Base-by-base conservation (phyloP, 208 protist species). In the Trypanosoma boissoni region DNA sequence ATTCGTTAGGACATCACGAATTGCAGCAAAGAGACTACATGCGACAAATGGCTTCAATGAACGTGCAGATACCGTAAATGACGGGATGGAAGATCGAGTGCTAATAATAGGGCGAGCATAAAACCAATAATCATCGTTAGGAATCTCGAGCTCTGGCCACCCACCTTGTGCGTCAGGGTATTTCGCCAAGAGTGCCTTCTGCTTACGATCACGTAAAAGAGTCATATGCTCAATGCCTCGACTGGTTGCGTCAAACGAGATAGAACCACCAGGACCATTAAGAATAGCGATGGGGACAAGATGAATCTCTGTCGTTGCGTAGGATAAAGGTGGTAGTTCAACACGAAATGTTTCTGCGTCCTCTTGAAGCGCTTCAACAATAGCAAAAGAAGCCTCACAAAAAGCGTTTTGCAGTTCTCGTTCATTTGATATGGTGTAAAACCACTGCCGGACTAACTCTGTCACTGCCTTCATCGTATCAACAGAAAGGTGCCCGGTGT, bases 151-250 rank as follows among this genome's bases (percentile, higher is more conserved):
- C 16, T 74, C 78, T 20, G 74, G 75, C 82, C 86, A 96, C 8
- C 72, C 74, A 39, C 86, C 84, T 58, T 92, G 82, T 24, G 59
- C 58, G 55, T 97, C 88, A 3, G 91, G 88, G 49, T 83, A 94
- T 74, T 88, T 94, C 16, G 77, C 78, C 27, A 94, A 26, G 8
- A 84, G 50, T 31, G 65, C 80, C 59, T 88, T 94, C 52, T 88
- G 64, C 29, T 64, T 73, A 29, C 58, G 7, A 61, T 97, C 88
- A 58, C 83, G 83, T 71, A 78, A 91, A 10, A 96, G 52, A 27
- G 69, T 74, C 29, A 85, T 72, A 34, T 89, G 80, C 53, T 96
- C 91, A 50, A 85, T 78, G 49, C 66, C 66, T n/a, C 84, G 77
- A 46, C 68, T 76, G 41, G 75, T 76, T 12, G 64, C 46, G 55